A percentile compares a stretch with the other conserved stretches of the same genome.
phyloP scores from a whole-genome alignment of 306 rosid species.

The Cucurbita argyrosperma region DNA sequence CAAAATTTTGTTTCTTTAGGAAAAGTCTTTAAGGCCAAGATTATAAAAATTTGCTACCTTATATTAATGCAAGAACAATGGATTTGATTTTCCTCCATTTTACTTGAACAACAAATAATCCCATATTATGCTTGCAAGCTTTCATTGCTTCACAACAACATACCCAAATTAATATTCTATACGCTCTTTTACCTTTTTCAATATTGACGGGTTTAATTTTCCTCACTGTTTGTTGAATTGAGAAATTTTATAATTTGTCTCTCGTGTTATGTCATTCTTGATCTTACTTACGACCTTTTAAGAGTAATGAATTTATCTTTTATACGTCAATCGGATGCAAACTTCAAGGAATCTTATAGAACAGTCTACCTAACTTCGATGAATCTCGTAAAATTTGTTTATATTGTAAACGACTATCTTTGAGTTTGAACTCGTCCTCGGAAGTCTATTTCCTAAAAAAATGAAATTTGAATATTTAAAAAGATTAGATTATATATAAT shows the following conservation, averaged over 20 bases:
- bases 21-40: background rate
- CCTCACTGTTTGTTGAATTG: too few species aligned
- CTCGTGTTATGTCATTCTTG: too few species aligned
- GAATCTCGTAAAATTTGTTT: background rate
- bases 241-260: background rate
- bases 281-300: too few species aligned
- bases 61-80: conserved; percentile 1
- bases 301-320: too few species aligned
- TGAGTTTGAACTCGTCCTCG: too few species aligned
- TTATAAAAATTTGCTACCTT: background rate
- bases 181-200: background rate
- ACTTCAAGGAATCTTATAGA: too few species aligned
- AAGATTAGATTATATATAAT: background rate
- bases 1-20: conserved; percentile 2
- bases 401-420: too few species aligned
- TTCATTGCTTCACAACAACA: background rate
- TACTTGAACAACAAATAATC: background rate
- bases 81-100: background rate
- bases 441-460: too few species aligned
- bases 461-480: too few species aligned
- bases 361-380: background rate
- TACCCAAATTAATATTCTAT: background rate
- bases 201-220: background rate
- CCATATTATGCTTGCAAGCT: conserved; percentile 1
- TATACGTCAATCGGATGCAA: too few species aligned